These are phyloP conservation scores for Neurospora sublineolata DNA, from an alignment of 495 filamentous ascomycete genomes.

Conservation along the genomic window DNA sequence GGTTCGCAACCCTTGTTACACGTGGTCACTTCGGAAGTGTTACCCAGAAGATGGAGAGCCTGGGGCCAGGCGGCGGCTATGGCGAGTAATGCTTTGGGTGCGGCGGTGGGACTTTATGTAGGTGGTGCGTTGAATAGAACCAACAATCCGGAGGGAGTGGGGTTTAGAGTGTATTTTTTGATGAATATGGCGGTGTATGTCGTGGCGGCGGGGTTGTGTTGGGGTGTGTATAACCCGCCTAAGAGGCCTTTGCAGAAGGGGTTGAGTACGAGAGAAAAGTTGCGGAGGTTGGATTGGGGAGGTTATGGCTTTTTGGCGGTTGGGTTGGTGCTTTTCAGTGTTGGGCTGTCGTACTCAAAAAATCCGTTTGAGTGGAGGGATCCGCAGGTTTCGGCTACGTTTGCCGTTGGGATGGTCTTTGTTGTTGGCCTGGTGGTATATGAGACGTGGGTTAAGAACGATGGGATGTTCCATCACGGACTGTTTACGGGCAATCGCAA, in stretches of 20 bases:
- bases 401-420: constrained; percentile 18
- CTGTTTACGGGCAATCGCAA: constrained; percentile 22
- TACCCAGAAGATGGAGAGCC: constrained; percentile 19
- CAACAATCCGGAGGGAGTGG: constrained; percentile 6
- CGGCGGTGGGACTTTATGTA: constrained; percentile 8
- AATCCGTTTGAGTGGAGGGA: constrained; percentile 26
- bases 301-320: constrained; percentile 20
- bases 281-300: constrained; percentile 24
- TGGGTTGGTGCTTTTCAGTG: constrained; percentile 20
- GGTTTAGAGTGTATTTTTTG: constrained; percentile 24
- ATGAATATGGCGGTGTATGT: constrained; percentile 13
- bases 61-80: constrained; percentile 21
- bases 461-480: constrained; percentile 28
- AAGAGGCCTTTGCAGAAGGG: constrained; percentile 1
- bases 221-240: constrained; percentile 18
- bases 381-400: constrained; percentile 19
- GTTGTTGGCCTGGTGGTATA: constrained; percentile 12
- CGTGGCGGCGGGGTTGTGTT: constrained; percentile 10
- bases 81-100: constrained; percentile 10
- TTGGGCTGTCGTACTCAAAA: constrained; percentile 25
- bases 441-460: constrained; percentile 19
- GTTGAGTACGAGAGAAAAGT: constrained; percentile 15
- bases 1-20: constrained; percentile 26
- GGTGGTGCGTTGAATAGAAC: constrained; percentile 18
- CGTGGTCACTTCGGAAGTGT: constrained; percentile 24